phyloP scores from a whole-genome alignment of 2,329 filamentous ascomycete species.

The Pseudovirgaria hyperparasitica region DNA sequence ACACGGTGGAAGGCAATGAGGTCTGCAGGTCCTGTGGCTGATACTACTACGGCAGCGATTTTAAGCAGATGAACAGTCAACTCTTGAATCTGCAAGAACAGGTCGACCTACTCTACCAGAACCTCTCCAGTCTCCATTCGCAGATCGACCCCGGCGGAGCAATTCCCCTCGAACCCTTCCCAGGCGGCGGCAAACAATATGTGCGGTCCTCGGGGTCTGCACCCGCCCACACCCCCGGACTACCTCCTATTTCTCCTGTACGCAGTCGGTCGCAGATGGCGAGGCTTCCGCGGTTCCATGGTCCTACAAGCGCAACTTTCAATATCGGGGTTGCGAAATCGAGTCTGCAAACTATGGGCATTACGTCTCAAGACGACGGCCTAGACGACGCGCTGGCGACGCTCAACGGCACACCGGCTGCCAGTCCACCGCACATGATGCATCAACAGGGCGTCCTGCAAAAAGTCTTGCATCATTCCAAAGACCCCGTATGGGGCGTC shows the following conservation, averaged over 20 bases:
- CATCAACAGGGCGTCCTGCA: constrained; percentile 7
- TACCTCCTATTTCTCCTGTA: constrained; percentile 17
- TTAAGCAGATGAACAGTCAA: constrained; percentile 65
- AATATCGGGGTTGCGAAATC: constrained; percentile 78
- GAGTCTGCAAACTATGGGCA: constrained; percentile 82
- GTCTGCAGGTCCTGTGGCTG: background rate
- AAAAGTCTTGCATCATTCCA: constrained; percentile 29
- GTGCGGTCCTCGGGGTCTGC: constrained; percentile 24
- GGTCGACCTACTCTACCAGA: constrained; percentile 63
- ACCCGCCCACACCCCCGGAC: constrained; percentile 22
- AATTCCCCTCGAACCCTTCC: constrained; percentile 3
- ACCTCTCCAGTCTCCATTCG: constrained; percentile 52
- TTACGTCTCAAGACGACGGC: constrained; percentile 49
- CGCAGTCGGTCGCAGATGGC: constrained; percentile 24
- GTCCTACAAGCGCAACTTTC: constrained; percentile 75
- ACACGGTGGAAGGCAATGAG: too few relatives aligned
- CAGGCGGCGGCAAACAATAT: constrained; percentile 14
- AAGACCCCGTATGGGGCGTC: constrained; percentile 73
- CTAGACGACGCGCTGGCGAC: constrained; percentile 47
- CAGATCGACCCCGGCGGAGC: constrained; percentile 25
- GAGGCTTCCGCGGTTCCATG: constrained; percentile 57
- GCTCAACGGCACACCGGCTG: constrained; percentile 39
- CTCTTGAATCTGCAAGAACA: constrained; percentile 70
- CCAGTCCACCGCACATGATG: constrained; percentile 27
- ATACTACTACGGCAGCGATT: constrained; percentile 43